Evolutionary conservation across 768 basidiomycete species (phyloP), one percentile per base, ranked within the genome.

Genomic region (Pisolithus marmoratus): DNA sequence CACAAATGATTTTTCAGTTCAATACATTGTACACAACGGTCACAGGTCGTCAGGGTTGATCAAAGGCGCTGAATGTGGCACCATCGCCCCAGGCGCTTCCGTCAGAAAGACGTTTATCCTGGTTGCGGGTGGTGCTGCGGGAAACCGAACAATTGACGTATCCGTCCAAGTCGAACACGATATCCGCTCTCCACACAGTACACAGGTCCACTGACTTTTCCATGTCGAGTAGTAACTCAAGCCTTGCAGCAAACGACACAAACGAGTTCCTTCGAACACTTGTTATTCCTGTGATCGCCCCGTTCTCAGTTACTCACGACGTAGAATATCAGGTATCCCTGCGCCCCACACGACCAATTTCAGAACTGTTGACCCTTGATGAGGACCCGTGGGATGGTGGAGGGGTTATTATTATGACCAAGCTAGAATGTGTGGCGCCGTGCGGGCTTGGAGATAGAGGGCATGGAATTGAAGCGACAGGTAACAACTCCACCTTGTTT

Each of bases 131-230:
- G 85, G 90, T 14, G 78, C 76, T 1, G 71, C 79, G 1, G 90
- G 87, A 2, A 81, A 87, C 48, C 79, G 92, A 41, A 75, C 82
- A 41, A 66, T 96, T 49, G 94, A 96, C 62, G 72, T 95, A 34
- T 93, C 91, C 0, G 70, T 94, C 34, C 85, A 84, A n/a, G 51
- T 85, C 90, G 8, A 73, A 72, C 22, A 62, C 76, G 23, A 49
- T 58, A 1, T 46, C 59, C 50, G 36, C 37, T 54, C 4, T 48
- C 17, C 38, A 15, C n/a, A 36, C 41, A 4, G 15, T 22, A 5
- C 53, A 60, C 1, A 49, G 52, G 11, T 34, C 52, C 9, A 20
- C 49, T 14, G 52, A 50, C 5, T 29, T 53, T 14, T 36, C 22
- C 43, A 38, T 56, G 4, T 56, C 67, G 26, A 22, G 42, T 5